phyloP scores from a whole-genome alignment of 1,139 yeast species.

The Blastobotrys apis region DNA sequence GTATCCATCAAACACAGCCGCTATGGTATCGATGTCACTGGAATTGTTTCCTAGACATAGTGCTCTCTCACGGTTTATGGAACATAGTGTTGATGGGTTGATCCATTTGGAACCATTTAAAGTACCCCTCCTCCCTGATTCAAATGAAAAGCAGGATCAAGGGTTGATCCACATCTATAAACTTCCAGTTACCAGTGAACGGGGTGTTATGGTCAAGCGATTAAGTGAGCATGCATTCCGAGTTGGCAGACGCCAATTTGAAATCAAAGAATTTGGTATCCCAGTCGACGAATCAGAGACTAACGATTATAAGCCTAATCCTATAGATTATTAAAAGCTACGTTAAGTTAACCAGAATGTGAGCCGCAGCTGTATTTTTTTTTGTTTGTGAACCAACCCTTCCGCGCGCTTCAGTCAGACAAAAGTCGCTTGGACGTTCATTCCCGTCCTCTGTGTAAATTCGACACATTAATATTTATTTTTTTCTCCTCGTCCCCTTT shows the following conservation, averaged over 20 bases:
- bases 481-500: too few species aligned
- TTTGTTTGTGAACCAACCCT: too few species aligned
- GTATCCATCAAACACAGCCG: constrained; percentile 45
- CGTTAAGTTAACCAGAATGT: too few species aligned
- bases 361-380: too few species aligned
- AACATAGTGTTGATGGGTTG: constrained; percentile 61
- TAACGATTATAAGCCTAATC: constrained; percentile 25
- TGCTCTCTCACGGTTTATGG: constrained; percentile 51
- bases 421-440: too few species aligned
- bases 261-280: constrained; percentile 88
- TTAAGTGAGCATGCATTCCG: constrained; percentile 80
- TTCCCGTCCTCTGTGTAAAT: too few species aligned
- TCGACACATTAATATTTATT: too few species aligned
- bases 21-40: constrained; percentile 56
- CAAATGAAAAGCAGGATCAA: constrained; percentile 41
- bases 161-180: constrained; percentile 77
- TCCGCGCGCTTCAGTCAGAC: too few species aligned
- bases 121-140: constrained; percentile 59
- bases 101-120: constrained; percentile 79
- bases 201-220: constrained; percentile 75
- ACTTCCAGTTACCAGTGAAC: constrained; percentile 65
- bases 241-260: constrained; percentile 77
- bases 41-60: constrained; percentile 61
- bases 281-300: constrained; percentile 79
- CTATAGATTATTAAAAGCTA: constrained; percentile 13